Base-by-base conservation (phyloP, 106 monocot genomes). In the Alisma plantagoaquatica region DNA sequence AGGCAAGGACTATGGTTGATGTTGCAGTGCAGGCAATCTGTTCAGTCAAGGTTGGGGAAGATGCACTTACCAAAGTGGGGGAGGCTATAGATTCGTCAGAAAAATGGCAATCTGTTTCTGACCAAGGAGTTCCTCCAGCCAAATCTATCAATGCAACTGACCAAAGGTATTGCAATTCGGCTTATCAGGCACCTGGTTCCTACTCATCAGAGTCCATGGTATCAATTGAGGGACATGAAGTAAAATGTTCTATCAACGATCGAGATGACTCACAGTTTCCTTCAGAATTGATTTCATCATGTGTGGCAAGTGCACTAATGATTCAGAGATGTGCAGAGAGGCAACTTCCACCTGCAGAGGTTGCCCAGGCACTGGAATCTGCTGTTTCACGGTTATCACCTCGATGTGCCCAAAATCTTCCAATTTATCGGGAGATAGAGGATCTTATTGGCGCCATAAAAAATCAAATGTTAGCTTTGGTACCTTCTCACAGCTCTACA, bases 341-440 rank as follows among this genome's bases (percentile, higher is more conserved):
- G 10, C 90, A 84, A 46, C 79, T 79, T 44, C 89, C 84, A 14
- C 98, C 98, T 25, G 98, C 82, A 29, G 98, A 98, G 65, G 78
- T 86, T 44, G 98, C 98, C 1, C 89, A 90, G 38, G 82, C 90
- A 54, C 76, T 98, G 45, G 90, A 90, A 70, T 76, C 78, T 25
- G 89, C 82, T 12, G 73, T 86, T 2, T 31, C 76, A 17, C 74
- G 77, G 52, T 51, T 98, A 64, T 78, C 75, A 16, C 90, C 98
- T 22, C 73, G 78, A 53, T 82, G 82, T 64, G 66, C 82, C 4
- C 74, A 90, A 46, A 98, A 86, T 46, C 62, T 85, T 25, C 72
- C 75, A 5, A 68, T 90, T 17, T 98, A 73, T 57, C 59, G 82
- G 54, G 89, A 98, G 69, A 86, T 98, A 1, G 98, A 98, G 52